Evolutionary conservation across 345 rosid genomes (phyloP).

Genomic region (Brassica napus): Da-Ae NC_063436.1:15239001-15239500

Average conservation of each 20-base stretch:
- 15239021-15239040: background rate
- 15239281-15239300: background rate
- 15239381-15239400: background rate
- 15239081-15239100: too few relatives aligned
- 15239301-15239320: background rate
- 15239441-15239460: background rate
- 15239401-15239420: background rate
- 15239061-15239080: background rate
- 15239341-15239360: background rate
- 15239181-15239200: background rate
- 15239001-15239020: background rate
- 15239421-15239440: background rate
- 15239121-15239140: too few relatives aligned
- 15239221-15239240: background rate
- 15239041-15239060: too few relatives aligned
- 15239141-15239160: background rate
- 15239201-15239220: background rate
- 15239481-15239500: background rate
- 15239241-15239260: background rate
- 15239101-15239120: too few relatives aligned
- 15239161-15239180: background rate
- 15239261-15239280: background rate
- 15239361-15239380: background rate
- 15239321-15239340: background rate
- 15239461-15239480: background rate